These are phyloP conservation scores for Acacia crassicarpa DNA, from an alignment of 306 rosid genomes.

Conservation along the genomic window DNA sequence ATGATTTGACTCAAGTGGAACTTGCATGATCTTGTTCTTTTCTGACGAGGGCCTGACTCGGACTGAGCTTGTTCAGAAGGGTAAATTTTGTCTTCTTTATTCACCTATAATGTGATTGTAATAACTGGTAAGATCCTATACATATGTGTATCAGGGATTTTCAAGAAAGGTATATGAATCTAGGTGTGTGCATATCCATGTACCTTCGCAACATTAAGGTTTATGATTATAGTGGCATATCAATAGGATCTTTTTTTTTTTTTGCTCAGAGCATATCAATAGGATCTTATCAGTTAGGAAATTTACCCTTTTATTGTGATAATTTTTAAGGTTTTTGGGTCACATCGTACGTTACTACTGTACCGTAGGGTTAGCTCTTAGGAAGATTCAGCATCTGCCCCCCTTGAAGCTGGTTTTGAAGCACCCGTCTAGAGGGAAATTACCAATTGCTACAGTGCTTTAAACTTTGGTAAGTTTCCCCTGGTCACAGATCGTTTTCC, in stretches of 20 bases:
- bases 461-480: constrained; percentile 55
- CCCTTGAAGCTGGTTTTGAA: constrained; percentile 73
- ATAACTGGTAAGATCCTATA: not conserved
- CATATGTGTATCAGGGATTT: not conserved
- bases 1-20: constrained; percentile 46
- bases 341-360: constrained; percentile 43
- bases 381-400: constrained; percentile 75
- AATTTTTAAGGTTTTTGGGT: constrained; percentile 45
- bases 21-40: constrained; percentile 23
- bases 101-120: not conserved
- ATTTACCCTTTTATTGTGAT: not conserved
- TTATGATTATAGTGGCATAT: not conserved
- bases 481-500: constrained; percentile 41
- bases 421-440: constrained; percentile 73
- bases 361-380: constrained; percentile 61
- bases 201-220: not conserved
- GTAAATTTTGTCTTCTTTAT: not conserved
- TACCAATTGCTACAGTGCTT: constrained; percentile 63
- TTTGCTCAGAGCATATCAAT: not conserved
- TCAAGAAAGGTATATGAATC: not conserved
- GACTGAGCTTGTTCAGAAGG: constrained; percentile 18
- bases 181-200: not conserved
- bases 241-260: not conserved
- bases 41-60: not conserved
- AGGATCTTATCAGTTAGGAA: not conserved